phyloP scores from a whole-genome alignment of 2,329 filamentous ascomycete genomes.

The Neoarthrinium moseri region DNA sequence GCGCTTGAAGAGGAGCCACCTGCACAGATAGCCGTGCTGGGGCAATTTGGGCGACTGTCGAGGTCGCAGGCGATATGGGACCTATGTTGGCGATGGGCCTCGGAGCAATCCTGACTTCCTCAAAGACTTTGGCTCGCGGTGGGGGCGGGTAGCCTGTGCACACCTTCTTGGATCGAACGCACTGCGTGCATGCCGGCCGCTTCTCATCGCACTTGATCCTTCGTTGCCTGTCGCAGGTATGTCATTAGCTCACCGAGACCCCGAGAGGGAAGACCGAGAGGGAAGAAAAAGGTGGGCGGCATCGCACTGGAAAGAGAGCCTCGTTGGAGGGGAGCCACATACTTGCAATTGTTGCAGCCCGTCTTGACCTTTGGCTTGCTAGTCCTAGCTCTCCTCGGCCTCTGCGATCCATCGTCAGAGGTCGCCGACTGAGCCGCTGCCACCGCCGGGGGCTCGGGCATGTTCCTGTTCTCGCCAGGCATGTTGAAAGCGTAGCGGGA shows the following conservation, averaged over 20 bases:
- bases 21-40: background rate
- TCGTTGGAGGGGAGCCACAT: slow-evolving; percentile 36
- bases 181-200: slow-evolving; percentile 60
- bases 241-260: no score
- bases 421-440: slow-evolving; percentile 7
- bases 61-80: background rate
- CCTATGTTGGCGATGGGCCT: slow-evolving; percentile 33
- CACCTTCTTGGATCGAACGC: slow-evolving; percentile 54
- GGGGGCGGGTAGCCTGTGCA: slow-evolving; percentile 65
- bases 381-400: slow-evolving; percentile 44
- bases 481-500: slow-evolving; percentile 1
- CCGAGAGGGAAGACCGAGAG: no score
- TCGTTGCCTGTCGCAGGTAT: slow-evolving; percentile 54
- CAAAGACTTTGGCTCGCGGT: slow-evolving; percentile 35
- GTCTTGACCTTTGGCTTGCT: slow-evolving; percentile 66
- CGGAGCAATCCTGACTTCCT: slow-evolving; percentile 44
- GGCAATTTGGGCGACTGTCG: background rate
- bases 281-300: no score
- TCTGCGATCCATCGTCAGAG: slow-evolving; percentile 23
- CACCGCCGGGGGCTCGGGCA: no score
- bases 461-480: slow-evolving; percentile 9
- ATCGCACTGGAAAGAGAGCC: slow-evolving; percentile 5
- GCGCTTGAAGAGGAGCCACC: slow-evolving; percentile 9
- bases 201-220: slow-evolving; percentile 67
- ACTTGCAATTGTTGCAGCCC: slow-evolving; percentile 69